phyloP scores from a whole-genome alignment of 192 early-diverging fungal genomes.

The Coemansia sp. region DNA sequence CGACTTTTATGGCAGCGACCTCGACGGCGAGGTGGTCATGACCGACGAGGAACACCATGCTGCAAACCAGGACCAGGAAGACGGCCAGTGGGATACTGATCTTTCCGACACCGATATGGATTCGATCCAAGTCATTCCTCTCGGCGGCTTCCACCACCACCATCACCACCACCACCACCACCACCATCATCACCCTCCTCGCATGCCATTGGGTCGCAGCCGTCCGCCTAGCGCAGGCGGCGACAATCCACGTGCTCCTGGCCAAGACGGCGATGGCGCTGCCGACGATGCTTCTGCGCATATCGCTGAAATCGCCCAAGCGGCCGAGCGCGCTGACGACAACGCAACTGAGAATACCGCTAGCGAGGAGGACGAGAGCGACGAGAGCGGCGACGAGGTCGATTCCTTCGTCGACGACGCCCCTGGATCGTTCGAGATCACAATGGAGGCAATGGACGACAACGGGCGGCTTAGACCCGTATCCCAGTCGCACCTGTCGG shows the following conservation, averaged over 20 bases:
- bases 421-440: slow-evolving; percentile 38
- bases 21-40: slow-evolving; percentile 58
- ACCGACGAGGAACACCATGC: slow-evolving; percentile 37
- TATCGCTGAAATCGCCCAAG: slow-evolving; percentile 1
- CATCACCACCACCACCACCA: no score
- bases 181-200: no score
- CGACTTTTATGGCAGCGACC: slow-evolving; percentile 62
- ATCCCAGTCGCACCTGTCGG: slow-evolving; percentile 14
- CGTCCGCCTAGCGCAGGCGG: slow-evolving; percentile 20
- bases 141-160: slow-evolving; percentile 16
- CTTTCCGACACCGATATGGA: slow-evolving; percentile 31
- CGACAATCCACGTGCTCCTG: slow-evolving; percentile 4
- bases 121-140: slow-evolving; percentile 19
- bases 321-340: slow-evolving; percentile 14
- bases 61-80: slow-evolving; percentile 15
- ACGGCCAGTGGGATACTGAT: slow-evolving; percentile 40
- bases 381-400: slow-evolving; percentile 32
- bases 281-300: slow-evolving; percentile 3
- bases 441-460: slow-evolving; percentile 48
- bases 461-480: slow-evolving; percentile 7
- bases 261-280: background rate
- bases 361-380: slow-evolving; percentile 19
- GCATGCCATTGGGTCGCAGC: slow-evolving; percentile 10
- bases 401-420: slow-evolving; percentile 38
- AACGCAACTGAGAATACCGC: slow-evolving; percentile 10